These are phyloP conservation scores for Thalassia testudinum DNA, from an alignment of 116 monocot species.

Conservation along the genomic window DNA sequence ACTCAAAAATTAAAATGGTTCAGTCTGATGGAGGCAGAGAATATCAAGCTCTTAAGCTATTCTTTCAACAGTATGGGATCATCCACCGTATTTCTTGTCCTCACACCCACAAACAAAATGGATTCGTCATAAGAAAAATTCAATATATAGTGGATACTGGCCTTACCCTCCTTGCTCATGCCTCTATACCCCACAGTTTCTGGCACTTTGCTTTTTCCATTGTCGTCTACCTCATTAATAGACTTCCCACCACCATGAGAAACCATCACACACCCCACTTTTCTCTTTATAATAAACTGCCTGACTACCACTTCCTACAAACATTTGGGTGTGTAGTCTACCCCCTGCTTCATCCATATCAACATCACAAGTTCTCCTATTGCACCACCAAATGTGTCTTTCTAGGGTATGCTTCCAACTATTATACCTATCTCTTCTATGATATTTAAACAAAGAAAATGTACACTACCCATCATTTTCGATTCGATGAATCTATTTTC, in stretches of 20 bases:
- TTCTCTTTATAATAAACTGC: background rate
- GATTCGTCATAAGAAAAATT: background rate
- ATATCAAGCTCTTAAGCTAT: background rate
- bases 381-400: background rate
- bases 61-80: background rate
- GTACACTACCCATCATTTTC: background rate
- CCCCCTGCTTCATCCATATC: background rate
- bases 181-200: background rate
- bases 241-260: background rate
- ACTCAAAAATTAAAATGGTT: background rate
- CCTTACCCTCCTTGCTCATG: background rate
- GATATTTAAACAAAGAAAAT: too few relatives aligned
- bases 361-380: background rate
- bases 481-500: background rate
- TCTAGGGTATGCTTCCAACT: background rate
- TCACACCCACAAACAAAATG: background rate
- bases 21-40: background rate
- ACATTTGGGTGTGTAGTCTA: background rate
- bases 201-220: background rate
- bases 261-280: background rate
- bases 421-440: background rate
- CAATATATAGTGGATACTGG: background rate
- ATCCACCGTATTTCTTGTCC: background rate
- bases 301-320: background rate
- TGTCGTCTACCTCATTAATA: background rate